Conservation (phyloP, 371 early-diverging fungal species). For the Mortierella sp. region DNA sequence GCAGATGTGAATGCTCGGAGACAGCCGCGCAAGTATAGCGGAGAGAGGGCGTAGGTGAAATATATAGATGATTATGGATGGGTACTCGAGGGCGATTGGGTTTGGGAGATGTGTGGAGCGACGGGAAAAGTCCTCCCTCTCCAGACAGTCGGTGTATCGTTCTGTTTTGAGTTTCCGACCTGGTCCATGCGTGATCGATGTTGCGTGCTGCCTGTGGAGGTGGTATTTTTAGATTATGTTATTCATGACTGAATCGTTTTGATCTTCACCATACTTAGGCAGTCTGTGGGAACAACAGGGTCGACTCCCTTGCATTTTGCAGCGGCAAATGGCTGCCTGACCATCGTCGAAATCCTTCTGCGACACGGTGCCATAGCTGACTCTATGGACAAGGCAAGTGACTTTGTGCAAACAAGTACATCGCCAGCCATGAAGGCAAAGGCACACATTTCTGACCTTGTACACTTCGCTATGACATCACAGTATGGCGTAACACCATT, state of each 20-base stretch:
- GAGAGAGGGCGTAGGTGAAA: conserved; percentile 49
- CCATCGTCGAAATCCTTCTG: conserved; percentile 68
- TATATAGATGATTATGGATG: neutral
- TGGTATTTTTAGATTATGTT: too few species aligned
- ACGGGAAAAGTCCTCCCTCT: neutral
- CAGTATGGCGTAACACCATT: conserved; percentile 70
- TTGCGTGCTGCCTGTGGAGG: too few species aligned
- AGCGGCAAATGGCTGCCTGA: conserved; percentile 72
- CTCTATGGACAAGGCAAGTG: conserved; percentile 68
- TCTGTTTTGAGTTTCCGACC: conserved; percentile 3
- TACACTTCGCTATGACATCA: neutral
- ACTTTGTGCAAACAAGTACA: too few species aligned
- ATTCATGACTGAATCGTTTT: neutral
- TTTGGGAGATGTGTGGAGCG: too few species aligned
- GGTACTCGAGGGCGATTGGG: too few species aligned
- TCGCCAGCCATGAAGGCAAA: too few species aligned
- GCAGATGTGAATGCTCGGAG: conserved; percentile 78
- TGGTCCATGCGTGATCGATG: conserved; percentile 15
- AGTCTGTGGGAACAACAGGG: conserved; percentile 61
- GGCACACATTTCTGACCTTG: neutral
- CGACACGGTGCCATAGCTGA: conserved; percentile 69
- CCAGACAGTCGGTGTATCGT: neutral
- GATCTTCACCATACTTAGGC: conserved; percentile 8
- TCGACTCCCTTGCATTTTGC: conserved; percentile 83
- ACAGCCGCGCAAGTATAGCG: conserved; percentile 47